Evolutionary conservation across 148 eudicot species (phyloP), one percentile per base, ranked within the genome.

Genomic region (Amaranthus cruentus): DNA sequence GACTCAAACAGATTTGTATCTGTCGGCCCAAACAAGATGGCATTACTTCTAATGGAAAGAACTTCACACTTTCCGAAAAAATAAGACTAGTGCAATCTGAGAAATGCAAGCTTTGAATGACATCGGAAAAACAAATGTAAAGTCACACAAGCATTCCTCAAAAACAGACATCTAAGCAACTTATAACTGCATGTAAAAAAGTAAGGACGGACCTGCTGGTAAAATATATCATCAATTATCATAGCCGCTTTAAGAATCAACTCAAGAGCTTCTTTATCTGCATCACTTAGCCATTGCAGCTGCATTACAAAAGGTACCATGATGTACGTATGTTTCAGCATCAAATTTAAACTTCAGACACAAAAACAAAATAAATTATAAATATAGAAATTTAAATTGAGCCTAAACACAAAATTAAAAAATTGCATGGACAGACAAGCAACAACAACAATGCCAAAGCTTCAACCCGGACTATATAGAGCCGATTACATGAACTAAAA

Each of bases 201-300:
- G 38, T 28, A 28, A 55, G 6, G 55, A 28, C 14, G 63, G 83
- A 94, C 98, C 97, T 95, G 98, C 76, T 83, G 82, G 74, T 81
- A 73, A 80, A 88, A 91, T 79, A 91, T 87, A 62, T 90, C 89
- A 82, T 95, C 98, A 60, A 95, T 87, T 69, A 87, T 80, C 56
- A 59, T 81, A 13, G 90, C 96, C 79, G 97, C 96, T 82, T 86
- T 73, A 70, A 95, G 74, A 71, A 91, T 62, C 73, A 87, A 86
- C 28, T 66, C 77, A 82, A 95, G 81, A 80, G 93, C 96, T 80
- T 86, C 88, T 81, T 81, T 87, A 76, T 91, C 97, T 69, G 78
- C 84, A 79, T 78, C 85, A 60, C 83, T 80, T 43, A 95, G 82
- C 73, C 85, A 96, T 18, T 68, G 69, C 76, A 91, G 77, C 98